A percentile compares a stretch with the other conserved stretches of the same genome.
These are phyloP conservation scores for Penicillium cosmopolitanum DNA, from an alignment of 495 filamentous ascomycete genomes.

Conservation along the genomic window DNA sequence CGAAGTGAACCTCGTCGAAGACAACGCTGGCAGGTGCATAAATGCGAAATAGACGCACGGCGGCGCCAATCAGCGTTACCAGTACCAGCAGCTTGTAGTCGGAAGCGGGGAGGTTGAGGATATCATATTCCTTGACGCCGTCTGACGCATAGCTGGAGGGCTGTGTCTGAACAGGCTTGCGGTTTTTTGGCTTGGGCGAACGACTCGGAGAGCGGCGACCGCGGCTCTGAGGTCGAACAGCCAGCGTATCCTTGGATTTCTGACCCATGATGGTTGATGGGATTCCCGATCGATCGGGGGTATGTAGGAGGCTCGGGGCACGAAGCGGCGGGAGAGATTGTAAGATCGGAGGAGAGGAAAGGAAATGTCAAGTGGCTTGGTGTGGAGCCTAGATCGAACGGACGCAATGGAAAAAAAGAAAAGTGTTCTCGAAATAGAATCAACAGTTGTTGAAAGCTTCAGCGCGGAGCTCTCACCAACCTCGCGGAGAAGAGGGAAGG, in stretches of 20 bases:
- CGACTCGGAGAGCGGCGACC: conserved; percentile 45
- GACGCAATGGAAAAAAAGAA: conserved; percentile 9
- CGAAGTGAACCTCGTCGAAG: conserved; percentile 99
- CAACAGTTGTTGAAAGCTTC: conserved; percentile 22
- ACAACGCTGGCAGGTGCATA: conserved; percentile 96
- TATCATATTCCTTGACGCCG: conserved; percentile 55
- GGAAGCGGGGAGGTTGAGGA: conserved; percentile 66
- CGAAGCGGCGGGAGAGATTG: not conserved
- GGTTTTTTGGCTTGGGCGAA: conserved; percentile 46
- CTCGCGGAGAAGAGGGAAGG: conserved; percentile 32
- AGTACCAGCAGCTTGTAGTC: conserved; percentile 78
- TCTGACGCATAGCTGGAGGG: conserved; percentile 53
- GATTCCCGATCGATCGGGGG: conserved; percentile 12
- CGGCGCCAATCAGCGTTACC: conserved; percentile 73
- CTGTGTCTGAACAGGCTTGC: conserved; percentile 32
- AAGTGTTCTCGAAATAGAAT: conserved; percentile 3
- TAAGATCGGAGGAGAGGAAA: conserved; percentile 11
- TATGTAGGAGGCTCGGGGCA: conserved; percentile 14
- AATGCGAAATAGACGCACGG: conserved; percentile 91
- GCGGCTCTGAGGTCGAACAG: conserved; percentile 41
- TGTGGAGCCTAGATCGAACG: conserved; percentile 7
- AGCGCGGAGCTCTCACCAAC: conserved; percentile 28
- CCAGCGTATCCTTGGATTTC: conserved; percentile 44
- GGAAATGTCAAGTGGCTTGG: conserved; percentile 7
- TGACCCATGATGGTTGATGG: conserved; percentile 34